Percentiles rank a stretch among this genome's conserved stretches.
phyloP scores from a whole-genome alignment of 305 asterid genomes.

The Fraxinus ornus region DNA sequence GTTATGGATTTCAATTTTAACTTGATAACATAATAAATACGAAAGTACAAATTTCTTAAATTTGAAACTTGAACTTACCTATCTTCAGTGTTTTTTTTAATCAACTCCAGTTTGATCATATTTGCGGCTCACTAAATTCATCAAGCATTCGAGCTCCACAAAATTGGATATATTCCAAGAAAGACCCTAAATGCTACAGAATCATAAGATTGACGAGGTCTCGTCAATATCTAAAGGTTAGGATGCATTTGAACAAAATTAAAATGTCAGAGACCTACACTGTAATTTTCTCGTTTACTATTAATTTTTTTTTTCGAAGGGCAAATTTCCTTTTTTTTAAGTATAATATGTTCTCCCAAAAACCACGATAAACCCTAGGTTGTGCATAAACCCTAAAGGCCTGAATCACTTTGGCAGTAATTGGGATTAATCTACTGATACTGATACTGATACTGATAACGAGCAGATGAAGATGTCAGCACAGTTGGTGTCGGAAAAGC shows the following conservation, averaged over 20 bases:
- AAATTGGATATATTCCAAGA: background rate
- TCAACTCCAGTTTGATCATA: no score
- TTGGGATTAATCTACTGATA: background rate
- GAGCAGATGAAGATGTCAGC: constrained; percentile 45
- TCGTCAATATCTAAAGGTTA: background rate
- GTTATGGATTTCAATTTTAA: no score
- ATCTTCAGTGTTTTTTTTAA: background rate
- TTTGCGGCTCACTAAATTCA: background rate
- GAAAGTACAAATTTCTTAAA: no score
- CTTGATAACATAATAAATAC: background rate
- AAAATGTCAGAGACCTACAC: background rate
- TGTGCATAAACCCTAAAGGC: background rate
- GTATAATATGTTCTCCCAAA: background rate
- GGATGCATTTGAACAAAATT: background rate
- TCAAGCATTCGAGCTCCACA: background rate
- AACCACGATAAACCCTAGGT: background rate
- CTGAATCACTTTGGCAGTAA: background rate
- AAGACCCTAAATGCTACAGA: background rate
- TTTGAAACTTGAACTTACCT: no score
- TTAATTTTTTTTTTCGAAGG: no score
- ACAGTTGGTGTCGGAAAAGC: constrained; percentile 34
- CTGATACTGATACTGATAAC: background rate
- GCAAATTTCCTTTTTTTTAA: background rate
- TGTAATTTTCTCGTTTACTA: background rate
- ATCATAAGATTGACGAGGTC: background rate